Conservation (phyloP, 176 grass and related monocot species). For the Chrysopogon serrulatus region DNA sequence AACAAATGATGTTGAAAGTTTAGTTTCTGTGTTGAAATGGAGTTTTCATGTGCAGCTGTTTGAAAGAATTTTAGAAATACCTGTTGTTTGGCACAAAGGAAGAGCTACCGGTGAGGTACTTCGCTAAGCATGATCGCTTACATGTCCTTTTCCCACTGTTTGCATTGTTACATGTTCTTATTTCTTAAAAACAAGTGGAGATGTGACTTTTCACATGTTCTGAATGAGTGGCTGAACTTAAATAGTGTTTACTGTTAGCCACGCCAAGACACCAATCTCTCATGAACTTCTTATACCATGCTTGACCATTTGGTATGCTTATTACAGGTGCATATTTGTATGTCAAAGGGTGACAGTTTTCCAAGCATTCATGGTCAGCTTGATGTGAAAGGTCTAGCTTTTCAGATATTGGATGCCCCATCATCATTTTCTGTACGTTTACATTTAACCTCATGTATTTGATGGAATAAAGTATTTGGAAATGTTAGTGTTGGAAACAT, state of each 20-base stretch:
- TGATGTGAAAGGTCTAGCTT: slow-evolving; percentile 80
- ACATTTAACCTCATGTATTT: slow-evolving; percentile 4
- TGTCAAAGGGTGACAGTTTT: slow-evolving; percentile 86
- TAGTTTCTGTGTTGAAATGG: slow-evolving; percentile 23
- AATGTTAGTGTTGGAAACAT: slow-evolving; percentile 17
- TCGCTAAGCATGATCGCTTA: slow-evolving; percentile 48
- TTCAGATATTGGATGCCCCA: slow-evolving; percentile 90
- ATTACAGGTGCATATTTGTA: slow-evolving; percentile 87
- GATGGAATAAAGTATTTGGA: not conserved
- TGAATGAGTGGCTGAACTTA: slow-evolving; percentile 5
- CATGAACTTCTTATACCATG: slow-evolving; percentile 20
- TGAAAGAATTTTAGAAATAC: slow-evolving; percentile 86
- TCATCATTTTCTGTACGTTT: slow-evolving; percentile 69
- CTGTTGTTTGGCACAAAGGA: slow-evolving; percentile 70
- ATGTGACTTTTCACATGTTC: slow-evolving; percentile 9
- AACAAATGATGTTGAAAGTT: slow-evolving; percentile 3
- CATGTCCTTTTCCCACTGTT: slow-evolving; percentile 4
- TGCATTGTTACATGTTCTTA: not conserved
- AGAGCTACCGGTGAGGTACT: slow-evolving; percentile 96
- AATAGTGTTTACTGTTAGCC: slow-evolving; percentile 11
- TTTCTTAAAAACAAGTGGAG: slow-evolving; percentile 3
- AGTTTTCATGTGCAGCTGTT: slow-evolving; percentile 64
- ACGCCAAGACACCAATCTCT: not conserved
- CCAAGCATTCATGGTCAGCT: slow-evolving; percentile 87
- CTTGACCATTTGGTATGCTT: slow-evolving; percentile 2